phyloP scores from a whole-genome alignment of 257 asterid genomes.

The Ilex asprella region DNA sequence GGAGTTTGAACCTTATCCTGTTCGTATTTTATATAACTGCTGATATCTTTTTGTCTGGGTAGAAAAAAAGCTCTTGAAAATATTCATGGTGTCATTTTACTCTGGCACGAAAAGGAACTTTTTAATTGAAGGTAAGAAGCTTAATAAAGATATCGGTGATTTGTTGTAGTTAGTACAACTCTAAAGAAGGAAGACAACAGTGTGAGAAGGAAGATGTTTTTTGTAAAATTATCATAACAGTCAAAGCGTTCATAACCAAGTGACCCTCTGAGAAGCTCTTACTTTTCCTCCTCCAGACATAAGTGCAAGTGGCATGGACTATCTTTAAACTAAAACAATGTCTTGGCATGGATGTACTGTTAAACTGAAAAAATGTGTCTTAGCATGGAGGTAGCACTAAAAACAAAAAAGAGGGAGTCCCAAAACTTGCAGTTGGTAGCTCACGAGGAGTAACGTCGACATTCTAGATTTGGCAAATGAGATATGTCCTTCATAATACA shows the following conservation, averaged over 20 bases:
- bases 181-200: neutral
- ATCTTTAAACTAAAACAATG: too few relatives aligned
- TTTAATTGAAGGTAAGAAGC: neutral
- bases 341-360: too few relatives aligned
- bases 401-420: too few relatives aligned
- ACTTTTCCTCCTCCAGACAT: too few relatives aligned
- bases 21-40: neutral
- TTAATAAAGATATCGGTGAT: neutral
- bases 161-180: neutral
- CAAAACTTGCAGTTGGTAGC: too few relatives aligned
- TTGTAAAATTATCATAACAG: neutral
- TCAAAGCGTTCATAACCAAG: neutral
- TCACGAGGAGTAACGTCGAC: too few relatives aligned
- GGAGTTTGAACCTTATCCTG: neutral
- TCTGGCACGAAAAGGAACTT: neutral
- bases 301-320: too few relatives aligned
- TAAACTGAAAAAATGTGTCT: too few relatives aligned
- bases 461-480: too few relatives aligned
- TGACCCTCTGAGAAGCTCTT: neutral
- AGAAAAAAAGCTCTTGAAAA: neutral
- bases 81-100: neutral
- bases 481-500: too few relatives aligned
- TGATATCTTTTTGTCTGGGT: neutral
- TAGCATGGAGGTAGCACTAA: too few relatives aligned
- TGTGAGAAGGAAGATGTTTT: neutral